Evolutionary conservation across 192 early-diverging fungal species (phyloP).

Genomic region (Radiomyces spectabilis): DNA sequence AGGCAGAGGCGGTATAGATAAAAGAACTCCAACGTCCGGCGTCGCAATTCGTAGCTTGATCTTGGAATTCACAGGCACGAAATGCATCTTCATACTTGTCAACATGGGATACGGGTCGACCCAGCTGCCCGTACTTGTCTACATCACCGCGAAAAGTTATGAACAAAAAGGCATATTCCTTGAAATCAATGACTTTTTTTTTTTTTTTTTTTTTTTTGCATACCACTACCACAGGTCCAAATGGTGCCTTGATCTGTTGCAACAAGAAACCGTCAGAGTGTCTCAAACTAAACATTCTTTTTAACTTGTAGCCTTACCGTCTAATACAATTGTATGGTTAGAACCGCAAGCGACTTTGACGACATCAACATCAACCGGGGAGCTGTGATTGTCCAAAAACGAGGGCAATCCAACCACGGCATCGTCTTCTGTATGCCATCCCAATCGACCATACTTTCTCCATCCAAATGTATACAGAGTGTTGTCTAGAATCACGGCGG

Average conservation of each 20-base stretch:
- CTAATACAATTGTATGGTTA: background rate
- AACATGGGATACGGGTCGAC: no score
- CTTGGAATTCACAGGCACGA: no score
- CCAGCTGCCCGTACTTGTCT: no score
- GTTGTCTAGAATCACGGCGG: background rate
- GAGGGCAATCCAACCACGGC: background rate
- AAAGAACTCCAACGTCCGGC: no score
- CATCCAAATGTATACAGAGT: slow-evolving; percentile 3
- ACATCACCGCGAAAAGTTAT: no score
- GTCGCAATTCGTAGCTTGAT: no score
- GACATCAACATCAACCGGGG: background rate
- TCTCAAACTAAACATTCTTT: no score
- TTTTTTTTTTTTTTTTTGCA: background rate
- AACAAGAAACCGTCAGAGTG: no score
- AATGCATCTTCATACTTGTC: no score
- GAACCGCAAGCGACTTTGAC: background rate
- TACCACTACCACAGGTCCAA: slow-evolving; percentile 2
- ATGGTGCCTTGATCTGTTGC: background rate
- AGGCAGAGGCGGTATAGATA: no score
- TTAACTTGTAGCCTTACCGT: background rate
- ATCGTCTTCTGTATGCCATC: background rate
- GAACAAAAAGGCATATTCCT: no score
- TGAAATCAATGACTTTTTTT: background rate
- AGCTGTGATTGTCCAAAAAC: background rate
- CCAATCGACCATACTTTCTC: background rate